Evolutionary conservation across 345 rosid genomes (phyloP).

Genomic region (Salix udensis): DNA sequence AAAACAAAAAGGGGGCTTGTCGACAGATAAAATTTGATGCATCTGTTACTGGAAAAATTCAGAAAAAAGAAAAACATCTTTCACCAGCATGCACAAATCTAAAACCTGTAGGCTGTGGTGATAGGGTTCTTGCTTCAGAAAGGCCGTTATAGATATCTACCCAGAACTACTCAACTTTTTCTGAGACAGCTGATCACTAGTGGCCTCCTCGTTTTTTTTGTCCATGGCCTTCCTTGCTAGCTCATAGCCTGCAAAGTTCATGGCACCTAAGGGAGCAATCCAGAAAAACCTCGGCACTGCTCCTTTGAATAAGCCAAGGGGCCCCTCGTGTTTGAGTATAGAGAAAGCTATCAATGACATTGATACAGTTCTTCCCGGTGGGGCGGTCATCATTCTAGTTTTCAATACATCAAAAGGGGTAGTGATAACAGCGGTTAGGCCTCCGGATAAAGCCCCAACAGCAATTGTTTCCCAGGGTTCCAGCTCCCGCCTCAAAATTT

Average conservation of each 20-base stretch:
- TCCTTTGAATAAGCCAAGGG: slow-evolving; percentile 92
- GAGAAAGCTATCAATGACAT: slow-evolving; percentile 74
- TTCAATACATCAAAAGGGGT: slow-evolving; percentile 98
- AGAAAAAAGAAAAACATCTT: slow-evolving; percentile 20
- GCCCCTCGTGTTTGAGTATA: slow-evolving; percentile 82
- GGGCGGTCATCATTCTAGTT: slow-evolving; percentile 98
- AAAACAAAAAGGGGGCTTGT: slow-evolving; percentile 24
- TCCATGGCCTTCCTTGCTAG: slow-evolving; percentile 82
- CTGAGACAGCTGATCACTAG: slow-evolving; percentile 27
- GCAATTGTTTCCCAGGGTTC: slow-evolving; percentile 88
- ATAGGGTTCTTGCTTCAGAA: background rate
- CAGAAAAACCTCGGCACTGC: slow-evolving; percentile 93
- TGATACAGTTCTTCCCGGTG: slow-evolving; percentile 65
- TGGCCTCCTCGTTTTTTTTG: slow-evolving; percentile 52
- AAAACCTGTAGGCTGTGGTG: slow-evolving; percentile 8
- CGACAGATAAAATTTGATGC: slow-evolving; percentile 28
- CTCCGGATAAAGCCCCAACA: slow-evolving; percentile 94
- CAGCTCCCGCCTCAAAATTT: slow-evolving; percentile 67
- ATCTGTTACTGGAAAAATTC: slow-evolving; percentile 11
- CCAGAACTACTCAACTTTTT: slow-evolving; percentile 38
- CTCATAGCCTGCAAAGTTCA: slow-evolving; percentile 99
- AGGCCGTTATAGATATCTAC: slow-evolving; percentile 2
- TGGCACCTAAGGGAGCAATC: slow-evolving; percentile 99
- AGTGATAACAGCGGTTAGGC: slow-evolving; percentile 79
- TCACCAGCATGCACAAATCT: slow-evolving; percentile 14